phyloP scores from a whole-genome alignment of 2,329 filamentous ascomycete species.

The Calonectria honghensis region DNA sequence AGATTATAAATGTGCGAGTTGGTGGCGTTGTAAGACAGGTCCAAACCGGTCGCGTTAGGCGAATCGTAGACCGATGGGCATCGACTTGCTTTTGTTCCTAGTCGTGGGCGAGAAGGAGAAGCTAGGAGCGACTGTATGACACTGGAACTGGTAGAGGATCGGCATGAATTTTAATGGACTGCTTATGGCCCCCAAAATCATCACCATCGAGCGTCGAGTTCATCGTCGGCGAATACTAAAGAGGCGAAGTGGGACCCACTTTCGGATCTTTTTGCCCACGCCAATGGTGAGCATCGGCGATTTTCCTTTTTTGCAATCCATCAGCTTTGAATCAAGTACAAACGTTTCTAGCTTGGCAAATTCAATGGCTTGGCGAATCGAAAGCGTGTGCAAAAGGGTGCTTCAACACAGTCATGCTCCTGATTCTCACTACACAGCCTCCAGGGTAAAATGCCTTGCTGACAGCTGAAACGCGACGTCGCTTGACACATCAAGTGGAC shows the following conservation, averaged over 20 bases:
- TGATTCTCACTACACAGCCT: background rate
- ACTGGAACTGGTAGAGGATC: background rate
- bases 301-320: background rate
- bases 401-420: background rate
- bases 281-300: background rate
- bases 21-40: background rate
- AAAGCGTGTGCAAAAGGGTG: background rate
- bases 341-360: background rate
- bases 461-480: background rate
- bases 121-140: background rate
- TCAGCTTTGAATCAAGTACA: background rate
- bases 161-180: background rate
- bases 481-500: background rate
- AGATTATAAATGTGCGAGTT: conserved; percentile 7
- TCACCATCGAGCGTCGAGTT: background rate
- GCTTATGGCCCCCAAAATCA: conserved; percentile 1
- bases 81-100: background rate
- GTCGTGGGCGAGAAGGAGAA: background rate
- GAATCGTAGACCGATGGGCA: background rate
- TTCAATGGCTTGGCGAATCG: background rate
- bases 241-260: conserved; percentile 1
- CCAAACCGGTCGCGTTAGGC: background rate
- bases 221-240: conserved; percentile 3
- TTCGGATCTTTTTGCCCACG: conserved; percentile 10
- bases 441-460: conserved; percentile 1